Base-by-base conservation (phyloP, 2,329 filamentous ascomycete species). In the Aspergillus tubingensis region DNA sequence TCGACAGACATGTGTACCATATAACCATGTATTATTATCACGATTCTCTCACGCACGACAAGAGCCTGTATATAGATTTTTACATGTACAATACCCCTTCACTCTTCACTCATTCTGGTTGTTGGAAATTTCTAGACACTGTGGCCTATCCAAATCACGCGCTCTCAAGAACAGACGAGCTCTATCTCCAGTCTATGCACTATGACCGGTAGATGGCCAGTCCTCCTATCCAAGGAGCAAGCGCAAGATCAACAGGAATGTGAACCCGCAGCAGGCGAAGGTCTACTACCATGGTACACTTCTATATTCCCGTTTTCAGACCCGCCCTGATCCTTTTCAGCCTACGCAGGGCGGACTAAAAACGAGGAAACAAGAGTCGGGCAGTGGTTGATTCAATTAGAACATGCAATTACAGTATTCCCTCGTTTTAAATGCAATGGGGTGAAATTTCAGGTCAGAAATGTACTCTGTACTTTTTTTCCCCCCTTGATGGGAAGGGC, bases 311-410 rank as follows among this genome's bases (percentile, higher is more conserved):
- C 74, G 81, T 81, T 82, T 78, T 83, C 82, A 83, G 83, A 85
- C 77, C 82, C 83, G 80, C 77, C 73, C 70, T 72, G 68, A 60
- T 62, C 69, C 76, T 76, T 74, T 62, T 64, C 72, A 83, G 81
- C 73, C 74, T 75, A 82, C 76, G 80, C 78, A 76, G 75, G 77
- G 76, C 77, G 80, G 83, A 85, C 83, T 85, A 85, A 82, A 80
- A 81, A 81, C 79, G 79, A 68, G 81, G 81, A 77, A 76, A 85
- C 81, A 84, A 84, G 74, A 19, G 4, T 50, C 19, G 41, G 8
- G 8, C 2, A 7, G 19, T 44, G 8, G 21, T 10, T 2, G 41
- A 44, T 21, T 1, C 13, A 21, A 21, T 1, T 3, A 21, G 3
- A 23, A 13, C 11, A 13, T 44, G 32, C 10, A 36, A 36, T 36